Percentiles rank a stretch among this genome's conserved stretches.
Conservation (phyloP, 1,139 yeast species). For the Yamadazyma membranifaciens region DNA sequence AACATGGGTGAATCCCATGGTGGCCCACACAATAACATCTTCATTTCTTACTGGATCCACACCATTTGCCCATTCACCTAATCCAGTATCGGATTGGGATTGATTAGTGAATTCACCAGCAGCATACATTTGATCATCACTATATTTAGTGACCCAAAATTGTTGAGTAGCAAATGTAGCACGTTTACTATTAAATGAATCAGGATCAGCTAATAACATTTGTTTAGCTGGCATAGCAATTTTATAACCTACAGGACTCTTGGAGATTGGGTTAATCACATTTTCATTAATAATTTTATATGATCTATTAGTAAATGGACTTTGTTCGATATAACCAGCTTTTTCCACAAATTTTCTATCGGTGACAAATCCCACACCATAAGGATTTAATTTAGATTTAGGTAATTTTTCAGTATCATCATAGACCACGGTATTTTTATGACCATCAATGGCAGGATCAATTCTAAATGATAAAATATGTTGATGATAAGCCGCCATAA, state of each 20-base stretch:
- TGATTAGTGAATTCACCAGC: slow-evolving; percentile 83
- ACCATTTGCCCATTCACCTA: slow-evolving; percentile 67
- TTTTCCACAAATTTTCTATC: slow-evolving; percentile 66
- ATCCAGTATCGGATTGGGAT: slow-evolving; percentile 61
- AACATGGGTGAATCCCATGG: slow-evolving; percentile 82
- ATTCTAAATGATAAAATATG: slow-evolving; percentile 81
- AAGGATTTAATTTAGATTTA: slow-evolving; percentile 57
- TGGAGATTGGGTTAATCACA: slow-evolving; percentile 70
- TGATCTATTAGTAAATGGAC: slow-evolving; percentile 73
- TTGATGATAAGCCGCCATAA: slow-evolving; percentile 87
- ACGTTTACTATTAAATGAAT: slow-evolving; percentile 61
- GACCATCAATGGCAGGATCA: slow-evolving; percentile 87
- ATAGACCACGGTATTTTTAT: slow-evolving; percentile 71
- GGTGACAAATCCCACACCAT: slow-evolving; percentile 72
- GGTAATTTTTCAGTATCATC: slow-evolving; percentile 74
- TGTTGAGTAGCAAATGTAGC: slow-evolving; percentile 75
- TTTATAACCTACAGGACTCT: slow-evolving; percentile 82
- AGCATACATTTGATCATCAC: slow-evolving; percentile 66
- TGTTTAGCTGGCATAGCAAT: slow-evolving; percentile 75
- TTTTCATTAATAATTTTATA: slow-evolving; percentile 80
- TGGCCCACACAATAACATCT: slow-evolving; percentile 84
- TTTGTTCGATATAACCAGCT: slow-evolving; percentile 72
- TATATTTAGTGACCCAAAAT: slow-evolving; percentile 73
- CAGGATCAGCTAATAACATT: slow-evolving; percentile 65
- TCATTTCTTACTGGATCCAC: slow-evolving; percentile 73